phyloP scores from a whole-genome alignment of 2,329 filamentous ascomycete genomes.

The Trichoderma cornu-damae region DNA sequence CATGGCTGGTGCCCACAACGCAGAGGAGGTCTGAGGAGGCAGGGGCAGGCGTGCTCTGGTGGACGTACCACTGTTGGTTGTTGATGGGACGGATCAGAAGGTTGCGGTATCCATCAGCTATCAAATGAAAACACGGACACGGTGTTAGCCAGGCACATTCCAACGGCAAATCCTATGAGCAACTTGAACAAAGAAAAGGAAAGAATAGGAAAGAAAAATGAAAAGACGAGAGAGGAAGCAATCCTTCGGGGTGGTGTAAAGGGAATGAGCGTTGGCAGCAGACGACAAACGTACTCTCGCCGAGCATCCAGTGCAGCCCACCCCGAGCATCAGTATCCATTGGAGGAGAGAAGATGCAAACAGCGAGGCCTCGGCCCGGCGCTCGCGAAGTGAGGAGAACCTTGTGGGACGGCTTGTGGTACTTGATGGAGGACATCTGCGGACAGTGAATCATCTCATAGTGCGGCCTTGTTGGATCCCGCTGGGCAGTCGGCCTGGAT shows the following conservation, averaged over 20 bases:
- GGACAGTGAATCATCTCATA: constrained; percentile 34
- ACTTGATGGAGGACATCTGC: constrained; percentile 45
- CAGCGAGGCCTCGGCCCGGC: constrained; percentile 29
- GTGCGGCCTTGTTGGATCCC: background rate
- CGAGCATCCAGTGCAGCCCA: constrained; percentile 34
- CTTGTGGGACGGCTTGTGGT: constrained; percentile 39
- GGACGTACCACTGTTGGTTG: constrained; percentile 32
- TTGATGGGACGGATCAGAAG: constrained; percentile 28
- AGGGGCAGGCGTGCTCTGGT: constrained; percentile 41
- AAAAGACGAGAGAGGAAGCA: background rate
- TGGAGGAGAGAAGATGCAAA: constrained; percentile 38
- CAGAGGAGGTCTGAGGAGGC: constrained; percentile 38
- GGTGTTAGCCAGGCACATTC: no score
- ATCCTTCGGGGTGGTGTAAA: background rate
- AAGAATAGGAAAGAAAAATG: background rate
- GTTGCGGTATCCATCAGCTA: constrained; percentile 33
- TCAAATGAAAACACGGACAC: background rate
- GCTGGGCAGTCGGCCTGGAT: constrained; percentile 20
- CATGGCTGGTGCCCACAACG: constrained; percentile 44
- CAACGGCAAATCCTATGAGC: no score
- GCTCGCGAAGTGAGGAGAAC: constrained; percentile 41
- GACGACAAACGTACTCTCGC: constrained; percentile 29
- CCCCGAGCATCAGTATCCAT: constrained; percentile 19
- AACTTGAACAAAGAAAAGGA: no score
- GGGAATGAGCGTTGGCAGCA: background rate